phyloP scores from a whole-genome alignment of 2,329 filamentous ascomycete species.

The Onygenales sp. region DNA sequence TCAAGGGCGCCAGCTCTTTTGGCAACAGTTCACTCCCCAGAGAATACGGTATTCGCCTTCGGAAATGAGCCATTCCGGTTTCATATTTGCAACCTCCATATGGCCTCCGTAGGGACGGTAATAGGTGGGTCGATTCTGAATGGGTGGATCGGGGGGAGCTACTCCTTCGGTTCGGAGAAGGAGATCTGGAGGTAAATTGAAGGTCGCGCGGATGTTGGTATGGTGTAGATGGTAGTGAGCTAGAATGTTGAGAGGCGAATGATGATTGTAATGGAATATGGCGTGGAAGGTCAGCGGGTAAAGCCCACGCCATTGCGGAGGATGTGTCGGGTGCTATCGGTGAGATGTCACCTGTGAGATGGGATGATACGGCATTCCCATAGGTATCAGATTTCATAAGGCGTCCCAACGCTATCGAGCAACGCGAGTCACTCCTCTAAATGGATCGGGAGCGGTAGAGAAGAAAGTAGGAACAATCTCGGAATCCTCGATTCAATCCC shows the following conservation, averaged over 20 bases:
- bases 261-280: conserved; percentile 37
- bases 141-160: conserved; percentile 85
- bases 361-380: conserved; percentile 33
- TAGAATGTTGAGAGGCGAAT: conserved; percentile 60
- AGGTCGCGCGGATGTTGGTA: conserved; percentile 80
- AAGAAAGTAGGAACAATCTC: neutral
- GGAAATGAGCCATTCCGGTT: conserved; percentile 69
- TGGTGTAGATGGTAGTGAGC: conserved; percentile 85
- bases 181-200: conserved; percentile 66
- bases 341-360: conserved; percentile 31
- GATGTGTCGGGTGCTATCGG: conserved; percentile 31
- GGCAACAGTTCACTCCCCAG: conserved; percentile 72
- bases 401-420: conserved; percentile 23
- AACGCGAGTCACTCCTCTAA: conserved; percentile 17
- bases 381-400: conserved; percentile 33
- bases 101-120: conserved; percentile 58
- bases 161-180: conserved; percentile 67
- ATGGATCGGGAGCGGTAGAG: neutral
- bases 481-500: neutral
- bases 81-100: conserved; percentile 76
- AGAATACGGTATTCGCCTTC: conserved; percentile 84
- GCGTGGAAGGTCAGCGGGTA: conserved; percentile 24
- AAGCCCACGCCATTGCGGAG: conserved; percentile 33
- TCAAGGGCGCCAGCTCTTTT: conserved; percentile 57
- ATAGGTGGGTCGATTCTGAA: conserved; percentile 71